A percentile compares a stretch with the other conserved stretches of the same genome.
Evolutionary conservation across 805 yeast species (phyloP).

Genomic region (Candida dajiaensis): DNA sequence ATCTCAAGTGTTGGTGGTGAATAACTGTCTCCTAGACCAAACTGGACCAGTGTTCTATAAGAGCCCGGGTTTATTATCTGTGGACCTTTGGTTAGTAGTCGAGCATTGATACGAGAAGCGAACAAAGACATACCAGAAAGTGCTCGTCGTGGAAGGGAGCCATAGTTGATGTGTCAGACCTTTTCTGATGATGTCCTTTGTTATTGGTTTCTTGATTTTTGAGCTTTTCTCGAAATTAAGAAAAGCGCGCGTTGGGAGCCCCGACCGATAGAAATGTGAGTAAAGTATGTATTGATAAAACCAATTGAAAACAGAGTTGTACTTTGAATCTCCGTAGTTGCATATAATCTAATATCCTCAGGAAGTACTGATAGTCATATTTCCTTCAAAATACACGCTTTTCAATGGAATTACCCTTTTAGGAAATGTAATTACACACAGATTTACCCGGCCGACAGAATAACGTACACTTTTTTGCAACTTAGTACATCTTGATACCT

Average conservation of each 20-base stretch:
- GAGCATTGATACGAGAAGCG: neutral
- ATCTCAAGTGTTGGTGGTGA: constrained; percentile 70
- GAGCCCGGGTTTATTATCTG: constrained; percentile 77
- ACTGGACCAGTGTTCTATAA: constrained; percentile 62
- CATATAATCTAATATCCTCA: no score
- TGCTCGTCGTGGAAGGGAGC: constrained; percentile 27
- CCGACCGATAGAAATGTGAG: no score
- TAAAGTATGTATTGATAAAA: no score
- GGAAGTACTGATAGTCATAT: no score
- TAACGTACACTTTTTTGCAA: neutral
- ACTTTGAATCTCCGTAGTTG: no score
- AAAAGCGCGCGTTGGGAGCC: neutral
- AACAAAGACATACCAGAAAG: constrained; percentile 15
- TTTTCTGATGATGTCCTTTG: neutral
- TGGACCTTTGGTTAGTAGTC: neutral
- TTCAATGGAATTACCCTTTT: constrained; percentile 2
- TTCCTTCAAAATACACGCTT: neutral
- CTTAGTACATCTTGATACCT: neutral
- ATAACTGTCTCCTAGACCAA: constrained; percentile 70
- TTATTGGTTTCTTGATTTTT: neutral
- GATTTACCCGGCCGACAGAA: constrained; percentile 1
- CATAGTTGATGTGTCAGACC: constrained; percentile 11
- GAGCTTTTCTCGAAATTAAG: neutral
- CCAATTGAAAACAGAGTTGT: no score
- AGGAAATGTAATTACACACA: constrained; percentile 4